These are phyloP conservation scores for Aspergillus affinis DNA, from an alignment of 495 filamentous ascomycete genomes.

Conservation along the genomic window DNA sequence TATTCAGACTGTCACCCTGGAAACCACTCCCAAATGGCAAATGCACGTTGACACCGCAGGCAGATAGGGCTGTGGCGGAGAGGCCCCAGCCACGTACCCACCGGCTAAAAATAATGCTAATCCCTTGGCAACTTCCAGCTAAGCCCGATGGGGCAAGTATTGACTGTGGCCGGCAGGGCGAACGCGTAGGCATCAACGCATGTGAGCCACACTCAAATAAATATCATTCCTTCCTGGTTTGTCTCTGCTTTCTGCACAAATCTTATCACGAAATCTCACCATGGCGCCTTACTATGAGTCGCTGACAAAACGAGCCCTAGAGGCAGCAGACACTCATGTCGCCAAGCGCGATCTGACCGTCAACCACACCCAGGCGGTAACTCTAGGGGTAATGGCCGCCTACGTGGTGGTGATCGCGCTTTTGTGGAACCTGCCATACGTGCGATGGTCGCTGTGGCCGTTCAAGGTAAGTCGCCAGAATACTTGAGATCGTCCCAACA, in stretches of 20 bases:
- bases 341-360: slow-evolving; percentile 58
- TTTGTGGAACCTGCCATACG: slow-evolving; percentile 76
- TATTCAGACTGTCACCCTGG: too few relatives aligned
- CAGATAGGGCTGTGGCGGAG: background rate
- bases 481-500: background rate
- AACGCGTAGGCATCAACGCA: slow-evolving; percentile 21
- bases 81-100: background rate
- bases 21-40: background rate
- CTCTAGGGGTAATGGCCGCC: slow-evolving; percentile 64
- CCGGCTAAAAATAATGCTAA: slow-evolving; percentile 19
- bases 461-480: slow-evolving; percentile 60
- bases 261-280: slow-evolving; percentile 5
- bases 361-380: slow-evolving; percentile 69
- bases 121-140: slow-evolving; percentile 14
- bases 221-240: background rate
- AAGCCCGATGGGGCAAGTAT: slow-evolving; percentile 17
- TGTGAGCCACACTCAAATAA: background rate
- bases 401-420: slow-evolving; percentile 75
- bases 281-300: slow-evolving; percentile 36
- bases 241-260: background rate
- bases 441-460: slow-evolving; percentile 73
- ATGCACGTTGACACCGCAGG: background rate
- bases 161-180: slow-evolving; percentile 10
- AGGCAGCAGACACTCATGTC: slow-evolving; percentile 30
- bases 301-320: slow-evolving; percentile 24